A percentile compares a stretch with the other conserved stretches of the same genome.
Conservation (phyloP, 176 grass and related monocot genomes). For the Eleusine indica region DNA sequence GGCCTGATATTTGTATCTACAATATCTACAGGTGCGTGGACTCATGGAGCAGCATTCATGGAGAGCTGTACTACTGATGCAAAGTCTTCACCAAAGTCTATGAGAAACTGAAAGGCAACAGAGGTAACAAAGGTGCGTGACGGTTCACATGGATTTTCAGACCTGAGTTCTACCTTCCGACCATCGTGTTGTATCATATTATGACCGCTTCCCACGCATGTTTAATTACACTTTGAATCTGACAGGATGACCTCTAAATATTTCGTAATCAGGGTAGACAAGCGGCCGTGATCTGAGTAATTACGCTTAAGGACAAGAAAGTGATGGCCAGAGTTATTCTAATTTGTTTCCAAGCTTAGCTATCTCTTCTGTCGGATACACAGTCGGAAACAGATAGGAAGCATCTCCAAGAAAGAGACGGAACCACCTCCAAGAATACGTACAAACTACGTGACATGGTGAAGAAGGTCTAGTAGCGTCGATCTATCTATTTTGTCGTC, state of each 20-base stretch:
- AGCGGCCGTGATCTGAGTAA: background rate
- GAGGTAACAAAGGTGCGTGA: background rate
- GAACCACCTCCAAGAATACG: background rate
- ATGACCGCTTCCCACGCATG: background rate
- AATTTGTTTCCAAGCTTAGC: background rate
- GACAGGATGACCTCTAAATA: too few relatives aligned
- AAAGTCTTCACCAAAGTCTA: background rate
- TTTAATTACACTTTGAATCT: background rate
- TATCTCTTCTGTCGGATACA: background rate
- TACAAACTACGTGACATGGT: background rate
- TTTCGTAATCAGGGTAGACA: background rate
- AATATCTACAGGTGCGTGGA: background rate
- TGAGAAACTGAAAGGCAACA: background rate
- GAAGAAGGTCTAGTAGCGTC: too few relatives aligned
- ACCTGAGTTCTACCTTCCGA: background rate
- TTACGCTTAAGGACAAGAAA: background rate
- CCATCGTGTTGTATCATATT: background rate
- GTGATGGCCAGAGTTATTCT: background rate
- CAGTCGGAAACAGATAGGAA: background rate
- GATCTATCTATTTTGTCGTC: too few relatives aligned
- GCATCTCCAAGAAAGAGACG: background rate
- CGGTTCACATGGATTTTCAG: constrained; percentile 13
- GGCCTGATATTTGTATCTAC: background rate
- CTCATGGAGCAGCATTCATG: background rate
- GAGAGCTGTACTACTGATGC: background rate